phyloP scores from a whole-genome alignment of 1,284 basidiomycete species.

The Irpex sp. region DNA sequence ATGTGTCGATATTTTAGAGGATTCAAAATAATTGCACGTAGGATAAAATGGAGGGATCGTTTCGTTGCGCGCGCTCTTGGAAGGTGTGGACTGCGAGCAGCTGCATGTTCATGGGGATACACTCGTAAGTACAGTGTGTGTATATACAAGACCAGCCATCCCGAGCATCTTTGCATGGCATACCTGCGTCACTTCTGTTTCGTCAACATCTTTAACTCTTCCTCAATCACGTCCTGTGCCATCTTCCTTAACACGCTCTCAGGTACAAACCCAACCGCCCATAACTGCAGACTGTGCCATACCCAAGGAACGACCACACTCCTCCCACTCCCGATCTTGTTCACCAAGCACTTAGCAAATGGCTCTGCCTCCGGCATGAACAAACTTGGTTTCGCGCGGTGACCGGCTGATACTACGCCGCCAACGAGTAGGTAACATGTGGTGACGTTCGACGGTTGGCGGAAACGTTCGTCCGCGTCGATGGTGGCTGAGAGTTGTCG shows the following conservation, averaged over 20 bases:
- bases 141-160: no score
- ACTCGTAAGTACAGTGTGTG: no score
- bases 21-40: no score
- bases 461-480: constrained; percentile 3
- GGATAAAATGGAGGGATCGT: no score
- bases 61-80: no score
- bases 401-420: not conserved
- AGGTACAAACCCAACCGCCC: not conserved
- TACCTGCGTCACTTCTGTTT: no score
- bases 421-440: not conserved
- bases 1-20: no score
- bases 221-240: no score
- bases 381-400: not conserved
- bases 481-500: constrained; percentile 1
- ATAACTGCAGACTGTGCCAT: constrained; percentile 10
- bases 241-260: not conserved
- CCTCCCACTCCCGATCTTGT: constrained; percentile 9
- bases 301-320: constrained; percentile 9
- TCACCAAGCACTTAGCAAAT: constrained; percentile 11
- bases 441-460: not conserved
- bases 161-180: no score
- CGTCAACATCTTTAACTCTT: no score
- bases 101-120: no score
- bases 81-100: no score
- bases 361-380: constrained; percentile 6